Base-by-base conservation (phyloP, 495 filamentous ascomycete genomes). In the Penicillium malachiteum region DNA sequence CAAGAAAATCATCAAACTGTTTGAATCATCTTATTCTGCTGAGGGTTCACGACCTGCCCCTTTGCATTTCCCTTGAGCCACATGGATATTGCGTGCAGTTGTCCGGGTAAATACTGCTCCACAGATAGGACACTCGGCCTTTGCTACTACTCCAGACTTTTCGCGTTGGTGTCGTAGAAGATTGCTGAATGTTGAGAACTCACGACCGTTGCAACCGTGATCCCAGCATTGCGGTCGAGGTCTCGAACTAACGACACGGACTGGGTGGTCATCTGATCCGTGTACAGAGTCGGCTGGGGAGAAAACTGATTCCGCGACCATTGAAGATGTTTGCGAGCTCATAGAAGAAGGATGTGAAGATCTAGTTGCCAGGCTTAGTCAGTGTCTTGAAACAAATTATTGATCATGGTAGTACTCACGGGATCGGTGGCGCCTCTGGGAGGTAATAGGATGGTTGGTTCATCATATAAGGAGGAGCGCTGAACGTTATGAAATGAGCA, bases 161-260 rank as follows among this genome's bases (percentile, higher is more conserved):
- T 96, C 92, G n/a, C 92, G 83, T 66, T 96, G 92, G 65, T 96
- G 92, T 37, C 92, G 81, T 5, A 96, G 78, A 0, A 96, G 81
- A 68, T 96, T 96, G 84, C 91, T 95, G 67, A 96, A 96, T 11
- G 92, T 96, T 2, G 90, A 95, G 67, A 96, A 96, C 62, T 94
- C 88, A 13, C 92, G 86, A 30, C 92, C 92, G 64, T 96, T 95
- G 79, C 92, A 96, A 8, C 91, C 92, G 60, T 96, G 92, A 45
- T 96, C 92, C 89, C 89, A 96, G 71, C 92, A 96, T 67, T 95
- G 92, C 4, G 92, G 91, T 71, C 92, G 92, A 7, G 89, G 90
- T 52, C 89, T 83, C 47, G 84, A 84, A 61, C 86, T 86, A 11
- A 92, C 79, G 37, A 92, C 82, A 48, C 89, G 80, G 5, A 89